Base-by-base conservation (phyloP, 1,284 basidiomycete genomes). In the Volvariella volvacea region DNA sequence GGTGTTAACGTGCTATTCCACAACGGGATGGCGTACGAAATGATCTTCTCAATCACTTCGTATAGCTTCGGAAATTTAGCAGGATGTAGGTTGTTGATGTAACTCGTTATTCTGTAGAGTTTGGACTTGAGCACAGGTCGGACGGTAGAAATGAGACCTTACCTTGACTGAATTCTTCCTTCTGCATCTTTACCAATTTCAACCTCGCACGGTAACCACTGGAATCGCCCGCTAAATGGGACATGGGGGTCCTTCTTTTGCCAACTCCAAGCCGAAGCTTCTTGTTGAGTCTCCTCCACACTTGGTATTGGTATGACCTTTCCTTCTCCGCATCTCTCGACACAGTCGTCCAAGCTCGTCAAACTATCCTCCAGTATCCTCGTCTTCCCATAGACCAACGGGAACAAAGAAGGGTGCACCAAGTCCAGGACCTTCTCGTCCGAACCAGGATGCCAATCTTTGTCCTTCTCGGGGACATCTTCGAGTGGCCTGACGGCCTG, bases 331-430 rank as follows among this genome's bases (percentile, higher is more conserved):
- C 45, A 52, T 14, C 48, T 44, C 22, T 46, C 22, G 22, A 57
- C 42, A 44, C 52, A 58, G 28, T 56, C 50, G 1, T 53, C 50
- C 4, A 58, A 47, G 14, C 44, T 48, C 9, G 49, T 32, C 8
- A 47, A 20, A 8, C 47, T 45, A 10, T 52, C 30, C 1, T 31
- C 32, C 14, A 59, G 43, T n/a, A 59, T 53, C 14, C 55, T 50
- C 4, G 52, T 55, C 21, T 30, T 20, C 0, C 59, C 65, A 47
- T 70, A 68, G 1, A 67, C 59, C 15, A 71, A 45, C 2, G 64
- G 63, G 46, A 63, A 71, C 14, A 74, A 56, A 2, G 66, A 47
- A 2, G 51, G 51, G 21, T 52, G 47, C 3, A 49, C 51, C 15
- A 52, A 37, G 21, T 52, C 51, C 4, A 52, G 41, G 4, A 52